phyloP scores from a whole-genome alignment of 2,329 filamentous ascomycete genomes.

The Epichloe aotearoae region DNA sequence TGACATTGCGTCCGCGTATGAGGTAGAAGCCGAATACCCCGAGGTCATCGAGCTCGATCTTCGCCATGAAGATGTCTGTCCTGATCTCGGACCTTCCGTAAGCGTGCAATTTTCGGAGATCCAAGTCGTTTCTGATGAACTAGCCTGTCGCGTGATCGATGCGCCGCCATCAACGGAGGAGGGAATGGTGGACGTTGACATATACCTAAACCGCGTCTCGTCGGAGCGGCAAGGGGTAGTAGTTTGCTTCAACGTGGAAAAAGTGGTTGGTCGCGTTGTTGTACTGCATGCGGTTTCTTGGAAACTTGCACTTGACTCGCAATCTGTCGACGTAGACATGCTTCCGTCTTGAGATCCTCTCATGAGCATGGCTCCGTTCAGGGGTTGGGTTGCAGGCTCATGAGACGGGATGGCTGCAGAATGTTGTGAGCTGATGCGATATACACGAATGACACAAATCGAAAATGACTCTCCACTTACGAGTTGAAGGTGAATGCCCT shows the following conservation, averaged over 20 bases:
- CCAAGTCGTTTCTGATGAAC: background rate
- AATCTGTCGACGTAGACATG: background rate
- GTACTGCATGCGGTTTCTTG: background rate
- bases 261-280: background rate
- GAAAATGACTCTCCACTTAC: constrained; percentile 1
- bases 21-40: background rate
- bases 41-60: background rate
- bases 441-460: background rate
- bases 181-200: background rate
- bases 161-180: background rate
- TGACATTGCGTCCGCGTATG: background rate
- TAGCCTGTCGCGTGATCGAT: background rate
- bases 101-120: background rate
- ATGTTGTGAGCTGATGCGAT: background rate
- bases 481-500: background rate
- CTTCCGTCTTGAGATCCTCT: background rate
- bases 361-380: background rate
- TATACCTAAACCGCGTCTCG: background rate
- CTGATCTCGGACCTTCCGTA: background rate
- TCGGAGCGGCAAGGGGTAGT: background rate
- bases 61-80: background rate
- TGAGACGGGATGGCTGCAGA: background rate
- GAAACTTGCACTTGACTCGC: background rate
- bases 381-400: background rate
- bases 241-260: background rate